Percentiles rank a stretch among this genome's conserved stretches.
These are phyloP conservation scores for Micractinium conductrix DNA, from an alignment of 139 green algal species.

Conservation along the genomic window DNA sequence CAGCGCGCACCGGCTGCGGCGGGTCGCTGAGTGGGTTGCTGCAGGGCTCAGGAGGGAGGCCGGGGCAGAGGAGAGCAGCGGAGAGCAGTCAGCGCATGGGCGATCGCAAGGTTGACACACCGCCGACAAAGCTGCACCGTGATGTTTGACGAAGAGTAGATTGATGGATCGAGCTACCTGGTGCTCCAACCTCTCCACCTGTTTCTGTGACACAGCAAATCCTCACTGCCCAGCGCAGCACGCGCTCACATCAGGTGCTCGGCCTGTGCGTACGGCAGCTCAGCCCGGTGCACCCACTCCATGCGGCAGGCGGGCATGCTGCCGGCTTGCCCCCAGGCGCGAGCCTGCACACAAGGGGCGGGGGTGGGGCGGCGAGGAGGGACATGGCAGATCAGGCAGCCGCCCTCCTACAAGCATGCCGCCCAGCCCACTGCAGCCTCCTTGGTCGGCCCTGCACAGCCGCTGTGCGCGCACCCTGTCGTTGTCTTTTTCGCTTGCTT, in stretches of 20 bases:
- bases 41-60: too few relatives aligned
- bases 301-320: background rate
- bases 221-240: background rate
- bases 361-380: background rate
- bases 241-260: slow-evolving; percentile 34
- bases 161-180: background rate
- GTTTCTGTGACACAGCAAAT: background rate
- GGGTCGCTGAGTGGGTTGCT: slow-evolving; percentile 31
- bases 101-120: too few relatives aligned
- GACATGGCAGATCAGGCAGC: background rate
- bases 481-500: too few relatives aligned
- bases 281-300: background rate
- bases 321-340: too few relatives aligned
- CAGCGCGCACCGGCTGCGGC: background rate
- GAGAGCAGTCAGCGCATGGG: background rate
- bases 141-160: background rate
- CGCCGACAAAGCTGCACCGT: too few relatives aligned
- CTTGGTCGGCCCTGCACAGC: slow-evolving; percentile 76
- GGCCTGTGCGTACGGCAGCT: slow-evolving; percentile 8
- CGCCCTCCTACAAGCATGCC: background rate
- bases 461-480: slow-evolving; percentile 70
- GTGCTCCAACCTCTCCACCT: too few relatives aligned
- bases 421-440: slow-evolving; percentile 32
- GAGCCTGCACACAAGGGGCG: background rate
- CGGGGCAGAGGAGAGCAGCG: too few relatives aligned